Conservation (phyloP, 306 rosid species). For the Cercis canadensis region DNA sequence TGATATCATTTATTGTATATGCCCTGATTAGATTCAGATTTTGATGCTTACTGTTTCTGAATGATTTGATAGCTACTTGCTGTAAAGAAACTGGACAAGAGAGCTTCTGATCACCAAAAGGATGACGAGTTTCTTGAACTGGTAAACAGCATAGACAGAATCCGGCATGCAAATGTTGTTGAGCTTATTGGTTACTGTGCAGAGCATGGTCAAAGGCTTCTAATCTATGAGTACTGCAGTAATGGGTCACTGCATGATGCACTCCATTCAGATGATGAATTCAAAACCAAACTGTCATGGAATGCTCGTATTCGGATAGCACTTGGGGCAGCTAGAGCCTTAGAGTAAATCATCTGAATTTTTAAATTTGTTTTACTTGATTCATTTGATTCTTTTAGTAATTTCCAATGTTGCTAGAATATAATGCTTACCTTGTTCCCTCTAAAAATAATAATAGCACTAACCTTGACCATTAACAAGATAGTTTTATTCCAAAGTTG, state of each 20-base stretch:
- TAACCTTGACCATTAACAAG: too few relatives aligned
- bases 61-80: slow-evolving; percentile 78
- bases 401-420: too few relatives aligned
- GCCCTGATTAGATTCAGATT: slow-evolving; percentile 30
- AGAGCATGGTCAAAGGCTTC: slow-evolving; percentile 98
- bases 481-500: too few relatives aligned
- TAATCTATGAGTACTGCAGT: slow-evolving; percentile 85
- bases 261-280: slow-evolving; percentile 78
- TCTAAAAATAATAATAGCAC: too few relatives aligned
- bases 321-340: slow-evolving; percentile 95
- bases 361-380: neutral
- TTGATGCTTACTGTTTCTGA: slow-evolving; percentile 32
- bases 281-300: slow-evolving; percentile 72
- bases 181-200: slow-evolving; percentile 91
- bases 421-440: too few relatives aligned
- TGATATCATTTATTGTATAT: slow-evolving; percentile 8
- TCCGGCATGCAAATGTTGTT: slow-evolving; percentile 83
- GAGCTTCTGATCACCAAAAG: slow-evolving; percentile 66
- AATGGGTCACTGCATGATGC: slow-evolving; percentile 82
- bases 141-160: slow-evolving; percentile 74
- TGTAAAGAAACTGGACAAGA: slow-evolving; percentile 83
- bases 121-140: slow-evolving; percentile 86
- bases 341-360: slow-evolving; percentile 75
- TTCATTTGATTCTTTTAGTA: too few relatives aligned
- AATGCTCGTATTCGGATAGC: slow-evolving; percentile 87